Percentiles rank a stretch among this genome's conserved stretches.
Conservation (phyloP, 2,329 filamentous ascomycete species). For the Sphaerulina vaccinii region DNA sequence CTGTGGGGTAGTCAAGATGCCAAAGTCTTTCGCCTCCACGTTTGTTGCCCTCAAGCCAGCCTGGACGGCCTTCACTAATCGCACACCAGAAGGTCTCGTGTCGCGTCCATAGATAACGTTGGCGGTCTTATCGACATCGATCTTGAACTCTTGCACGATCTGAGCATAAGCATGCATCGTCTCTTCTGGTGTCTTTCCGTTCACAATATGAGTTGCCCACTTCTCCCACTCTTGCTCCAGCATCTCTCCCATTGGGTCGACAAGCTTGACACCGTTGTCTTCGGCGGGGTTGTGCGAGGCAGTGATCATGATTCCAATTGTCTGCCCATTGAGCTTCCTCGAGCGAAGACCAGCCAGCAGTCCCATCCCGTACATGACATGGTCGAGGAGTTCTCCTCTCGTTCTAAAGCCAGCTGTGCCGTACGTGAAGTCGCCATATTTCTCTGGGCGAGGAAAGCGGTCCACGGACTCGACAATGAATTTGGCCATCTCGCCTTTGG, state of each 20-base stretch:
- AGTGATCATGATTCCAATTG: slow-evolving; percentile 95
- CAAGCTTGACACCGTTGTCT: slow-evolving; percentile 92
- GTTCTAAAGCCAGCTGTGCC: slow-evolving; percentile 66
- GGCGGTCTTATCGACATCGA: slow-evolving; percentile 66
- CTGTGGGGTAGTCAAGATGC: slow-evolving; percentile 93
- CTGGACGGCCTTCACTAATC: slow-evolving; percentile 73
- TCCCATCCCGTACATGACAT: slow-evolving; percentile 88
- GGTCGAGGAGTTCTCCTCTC: slow-evolving; percentile 79
- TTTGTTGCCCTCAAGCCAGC: slow-evolving; percentile 75
- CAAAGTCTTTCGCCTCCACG: slow-evolving; percentile 77
- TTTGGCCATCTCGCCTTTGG: slow-evolving; percentile 19
- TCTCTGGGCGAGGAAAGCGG: slow-evolving; percentile 36
- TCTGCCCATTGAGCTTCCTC: slow-evolving; percentile 82
- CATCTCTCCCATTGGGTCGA: slow-evolving; percentile 98
- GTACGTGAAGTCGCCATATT: slow-evolving; percentile 51
- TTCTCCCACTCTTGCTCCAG: slow-evolving; percentile 89
- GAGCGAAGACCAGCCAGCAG: slow-evolving; percentile 85
- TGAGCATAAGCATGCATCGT: slow-evolving; percentile 74
- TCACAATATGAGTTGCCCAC: slow-evolving; percentile 85
- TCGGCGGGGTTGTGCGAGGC: slow-evolving; percentile 87
- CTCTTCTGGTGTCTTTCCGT: slow-evolving; percentile 71
- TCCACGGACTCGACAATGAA: slow-evolving; percentile 35
- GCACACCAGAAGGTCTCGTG: slow-evolving; percentile 86
- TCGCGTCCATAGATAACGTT: slow-evolving; percentile 89
- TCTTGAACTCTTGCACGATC: slow-evolving; percentile 71